Conservation (phyloP, 106 monocot species). For the Cymbidium sinense region DNA sequence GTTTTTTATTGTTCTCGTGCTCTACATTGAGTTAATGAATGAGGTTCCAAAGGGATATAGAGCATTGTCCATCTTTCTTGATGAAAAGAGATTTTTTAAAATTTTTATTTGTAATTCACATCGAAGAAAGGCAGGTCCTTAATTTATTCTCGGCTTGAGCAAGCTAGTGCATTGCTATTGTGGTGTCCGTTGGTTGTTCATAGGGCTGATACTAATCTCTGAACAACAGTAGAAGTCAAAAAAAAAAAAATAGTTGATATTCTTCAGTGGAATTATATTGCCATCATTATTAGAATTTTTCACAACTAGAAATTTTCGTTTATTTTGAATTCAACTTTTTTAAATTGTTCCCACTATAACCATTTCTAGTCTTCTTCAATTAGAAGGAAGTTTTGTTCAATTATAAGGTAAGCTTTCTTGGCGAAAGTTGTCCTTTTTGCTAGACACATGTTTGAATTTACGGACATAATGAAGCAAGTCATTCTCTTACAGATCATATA, state of each 20-base stretch:
- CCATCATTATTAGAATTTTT: neutral
- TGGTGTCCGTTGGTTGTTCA: neutral
- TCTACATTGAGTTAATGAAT: neutral
- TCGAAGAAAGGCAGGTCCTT: neutral
- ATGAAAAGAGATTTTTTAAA: neutral
- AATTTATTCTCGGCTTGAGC: neutral
- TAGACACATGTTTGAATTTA: neutral
- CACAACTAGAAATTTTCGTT: neutral
- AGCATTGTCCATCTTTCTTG: neutral
- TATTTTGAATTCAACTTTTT: neutral
- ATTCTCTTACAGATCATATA: neutral
- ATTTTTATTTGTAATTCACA: neutral
- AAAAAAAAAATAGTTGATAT: neutral
- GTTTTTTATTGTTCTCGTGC: neutral
- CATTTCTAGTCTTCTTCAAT: neutral
- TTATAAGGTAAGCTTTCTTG: neutral
- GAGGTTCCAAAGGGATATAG: neutral
- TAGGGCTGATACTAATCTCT: neutral
- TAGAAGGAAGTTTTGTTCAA: neutral
- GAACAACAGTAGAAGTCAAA: neutral
- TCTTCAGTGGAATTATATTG: neutral
- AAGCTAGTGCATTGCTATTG: neutral
- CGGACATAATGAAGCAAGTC: neutral
- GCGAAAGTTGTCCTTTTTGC: neutral
- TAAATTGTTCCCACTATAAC: neutral